Evolutionary conservation across 495 filamentous ascomycete genomes (phyloP).

Genomic region (Aspergillus sparsus): DNA sequence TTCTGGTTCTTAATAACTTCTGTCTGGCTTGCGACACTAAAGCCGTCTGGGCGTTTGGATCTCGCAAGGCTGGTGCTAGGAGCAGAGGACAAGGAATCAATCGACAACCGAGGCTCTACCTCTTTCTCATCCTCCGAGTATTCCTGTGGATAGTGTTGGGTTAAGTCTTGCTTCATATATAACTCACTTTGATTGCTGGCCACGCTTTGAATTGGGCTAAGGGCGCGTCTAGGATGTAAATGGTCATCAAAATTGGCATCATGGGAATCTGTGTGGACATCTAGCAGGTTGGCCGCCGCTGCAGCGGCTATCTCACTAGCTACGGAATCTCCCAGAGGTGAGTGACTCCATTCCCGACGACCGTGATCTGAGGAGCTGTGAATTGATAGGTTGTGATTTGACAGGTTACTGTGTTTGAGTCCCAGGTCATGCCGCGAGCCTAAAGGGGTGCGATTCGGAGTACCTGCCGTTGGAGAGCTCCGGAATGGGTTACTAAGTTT

Average conservation of each 20-base stretch:
- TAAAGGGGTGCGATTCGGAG: slow-evolving; percentile 54
- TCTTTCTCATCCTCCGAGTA: slow-evolving; percentile 31
- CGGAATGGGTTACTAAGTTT: slow-evolving; percentile 57
- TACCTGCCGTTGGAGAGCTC: slow-evolving; percentile 52
- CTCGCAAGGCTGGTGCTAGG: slow-evolving; percentile 56
- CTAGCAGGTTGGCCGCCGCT: slow-evolving; percentile 46
- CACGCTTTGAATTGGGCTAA: slow-evolving; percentile 88
- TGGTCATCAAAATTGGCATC: slow-evolving; percentile 52
- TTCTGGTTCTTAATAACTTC: slow-evolving; percentile 46
- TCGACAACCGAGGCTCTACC: slow-evolving; percentile 46
- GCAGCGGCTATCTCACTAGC: slow-evolving; percentile 50
- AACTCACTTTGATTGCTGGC: slow-evolving; percentile 65
- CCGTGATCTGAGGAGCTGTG: slow-evolving; percentile 55
- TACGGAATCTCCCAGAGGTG: slow-evolving; percentile 48
- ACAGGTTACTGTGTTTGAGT: slow-evolving; percentile 61
- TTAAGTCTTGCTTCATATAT: slow-evolving; percentile 20
- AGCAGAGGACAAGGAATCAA: slow-evolving; percentile 54
- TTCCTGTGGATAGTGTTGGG: slow-evolving; percentile 22
- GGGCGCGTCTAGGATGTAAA: slow-evolving; percentile 57
- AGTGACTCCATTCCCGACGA: slow-evolving; percentile 43
- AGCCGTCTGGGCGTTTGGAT: slow-evolving; percentile 53
- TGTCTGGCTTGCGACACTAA: slow-evolving; percentile 51
- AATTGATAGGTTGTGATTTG: slow-evolving; percentile 54
- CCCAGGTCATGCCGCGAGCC: slow-evolving; percentile 50
- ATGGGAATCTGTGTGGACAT: slow-evolving; percentile 40